Percentiles rank a stretch among this genome's conserved stretches.
These are phyloP conservation scores for Coniophora puteana DNA, from an alignment of 1,284 basidiomycete species.

Conservation along the genomic window DNA sequence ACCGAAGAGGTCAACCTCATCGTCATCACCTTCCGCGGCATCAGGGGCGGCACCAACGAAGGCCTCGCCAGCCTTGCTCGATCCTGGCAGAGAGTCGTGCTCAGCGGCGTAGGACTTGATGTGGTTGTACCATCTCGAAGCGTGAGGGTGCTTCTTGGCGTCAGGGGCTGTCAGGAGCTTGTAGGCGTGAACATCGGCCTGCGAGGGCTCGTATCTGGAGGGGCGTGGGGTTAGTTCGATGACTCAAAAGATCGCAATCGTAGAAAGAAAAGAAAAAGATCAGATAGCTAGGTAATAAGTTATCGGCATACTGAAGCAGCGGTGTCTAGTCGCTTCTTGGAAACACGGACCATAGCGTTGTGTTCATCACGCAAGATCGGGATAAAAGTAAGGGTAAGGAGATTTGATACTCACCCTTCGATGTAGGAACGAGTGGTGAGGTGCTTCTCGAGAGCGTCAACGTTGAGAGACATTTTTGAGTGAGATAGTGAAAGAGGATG, in stretches of 20 bases:
- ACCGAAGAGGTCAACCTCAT: constrained; percentile 91
- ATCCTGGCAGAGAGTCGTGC: constrained; percentile 77
- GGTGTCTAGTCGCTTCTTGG: constrained; percentile 98
- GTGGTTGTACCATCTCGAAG: constrained; percentile 93
- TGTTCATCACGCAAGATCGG: constrained; percentile 62
- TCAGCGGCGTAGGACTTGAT: constrained; percentile 86
- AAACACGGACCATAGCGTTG: constrained; percentile 97
- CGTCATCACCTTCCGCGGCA: constrained; percentile 82
- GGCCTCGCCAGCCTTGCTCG: constrained; percentile 78
- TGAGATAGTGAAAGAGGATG: constrained; percentile 15
- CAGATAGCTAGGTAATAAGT: constrained; percentile 81
- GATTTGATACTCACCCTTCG: constrained; percentile 72
- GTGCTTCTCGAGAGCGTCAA: constrained; percentile 80
- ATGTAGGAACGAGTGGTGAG: constrained; percentile 85
- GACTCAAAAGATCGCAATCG: constrained; percentile 10
- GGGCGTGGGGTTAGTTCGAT: constrained; percentile 13
- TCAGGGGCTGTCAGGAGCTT: constrained; percentile 70
- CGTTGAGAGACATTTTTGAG: constrained; percentile 65
- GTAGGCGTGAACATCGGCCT: constrained; percentile 96
- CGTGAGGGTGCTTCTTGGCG: constrained; percentile 70
- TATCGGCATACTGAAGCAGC: constrained; percentile 82
- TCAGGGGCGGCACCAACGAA: constrained; percentile 55
- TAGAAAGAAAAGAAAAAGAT: constrained; percentile 33
- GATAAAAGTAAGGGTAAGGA: constrained; percentile 19
- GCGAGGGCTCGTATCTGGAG: constrained; percentile 86